Conservation (phyloP, 805 yeast species). For the Kregervanrija fluxuum region DNA sequence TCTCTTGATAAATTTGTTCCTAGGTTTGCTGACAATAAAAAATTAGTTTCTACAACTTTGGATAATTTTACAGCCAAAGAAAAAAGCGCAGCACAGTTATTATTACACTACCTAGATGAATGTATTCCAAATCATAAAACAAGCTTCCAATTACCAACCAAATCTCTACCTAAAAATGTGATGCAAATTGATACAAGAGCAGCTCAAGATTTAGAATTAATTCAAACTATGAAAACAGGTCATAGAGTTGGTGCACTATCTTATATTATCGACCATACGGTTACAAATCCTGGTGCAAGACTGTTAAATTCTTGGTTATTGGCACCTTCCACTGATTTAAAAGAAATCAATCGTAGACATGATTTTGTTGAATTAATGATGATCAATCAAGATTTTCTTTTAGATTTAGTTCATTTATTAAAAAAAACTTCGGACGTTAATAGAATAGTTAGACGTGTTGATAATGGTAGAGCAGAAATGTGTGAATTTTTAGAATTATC, state of each 20-base stretch:
- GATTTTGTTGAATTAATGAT: slow-evolving; percentile 39
- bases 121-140: slow-evolving; percentile 65
- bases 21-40: slow-evolving; percentile 32
- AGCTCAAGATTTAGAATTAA: slow-evolving; percentile 66
- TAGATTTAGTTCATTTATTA: slow-evolving; percentile 30
- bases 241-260: slow-evolving; percentile 63
- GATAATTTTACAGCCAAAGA: slow-evolving; percentile 38
- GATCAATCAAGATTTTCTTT: slow-evolving; percentile 23
- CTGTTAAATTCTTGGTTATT: slow-evolving; percentile 75
- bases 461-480: slow-evolving; percentile 30
- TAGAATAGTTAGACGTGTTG: slow-evolving; percentile 51
- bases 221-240: slow-evolving; percentile 48
- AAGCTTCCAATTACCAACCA: slow-evolving; percentile 60
- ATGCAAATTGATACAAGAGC: slow-evolving; percentile 81
- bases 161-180: slow-evolving; percentile 41
- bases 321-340: slow-evolving; percentile 61
- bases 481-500: slow-evolving; percentile 25
- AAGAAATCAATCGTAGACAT: slow-evolving; percentile 52
- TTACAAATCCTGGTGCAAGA: slow-evolving; percentile 76
- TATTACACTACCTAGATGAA: slow-evolving; percentile 62
- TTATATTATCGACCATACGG: slow-evolving; percentile 64
- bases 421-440: slow-evolving; percentile 48
- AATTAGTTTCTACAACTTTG: slow-evolving; percentile 19
- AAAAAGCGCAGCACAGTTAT: slow-evolving; percentile 51
- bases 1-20: slow-evolving; percentile 30